Evolutionary conservation across 2,329 filamentous ascomycete species (phyloP).

Genomic region (Phyllosticta paracitricarpa): DNA sequence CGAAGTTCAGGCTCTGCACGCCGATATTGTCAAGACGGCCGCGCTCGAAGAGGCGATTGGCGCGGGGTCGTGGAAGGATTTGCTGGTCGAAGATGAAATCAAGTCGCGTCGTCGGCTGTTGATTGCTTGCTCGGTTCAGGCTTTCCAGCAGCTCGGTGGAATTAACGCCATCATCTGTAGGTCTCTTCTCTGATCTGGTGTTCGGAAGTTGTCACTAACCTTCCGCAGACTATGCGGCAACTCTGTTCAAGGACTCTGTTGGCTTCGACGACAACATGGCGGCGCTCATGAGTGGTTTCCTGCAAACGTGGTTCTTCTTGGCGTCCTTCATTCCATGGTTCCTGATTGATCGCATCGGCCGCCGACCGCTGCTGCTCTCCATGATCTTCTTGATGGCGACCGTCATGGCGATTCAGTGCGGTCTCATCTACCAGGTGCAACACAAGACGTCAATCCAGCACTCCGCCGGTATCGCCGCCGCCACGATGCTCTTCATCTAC

Average conservation of each 20-base stretch:
- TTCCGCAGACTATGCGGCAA: slow-evolving; percentile 32
- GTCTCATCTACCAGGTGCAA: slow-evolving; percentile 32
- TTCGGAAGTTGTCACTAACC: not conserved
- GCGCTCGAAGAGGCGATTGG: slow-evolving; percentile 25
- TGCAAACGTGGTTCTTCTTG: slow-evolving; percentile 39
- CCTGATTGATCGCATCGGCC: slow-evolving; percentile 38
- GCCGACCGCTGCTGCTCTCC: slow-evolving; percentile 34
- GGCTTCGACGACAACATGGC: slow-evolving; percentile 35
- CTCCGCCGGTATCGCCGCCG: slow-evolving; percentile 27
- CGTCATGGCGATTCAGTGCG: slow-evolving; percentile 34
- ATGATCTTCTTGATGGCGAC: slow-evolving; percentile 25
- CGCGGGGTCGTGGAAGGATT: slow-evolving; percentile 22
- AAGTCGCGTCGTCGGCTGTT: slow-evolving; percentile 21
- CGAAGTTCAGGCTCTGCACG: not conserved
- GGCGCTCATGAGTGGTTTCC: slow-evolving; percentile 42
- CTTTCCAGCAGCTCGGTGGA: slow-evolving; percentile 38
- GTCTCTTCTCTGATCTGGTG: not conserved
- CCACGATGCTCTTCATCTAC: slow-evolving; percentile 37
- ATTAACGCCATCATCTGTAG: slow-evolving; percentile 39
- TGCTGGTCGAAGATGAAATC: slow-evolving; percentile 25
- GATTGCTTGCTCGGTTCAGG: slow-evolving; percentile 21
- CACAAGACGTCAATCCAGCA: slow-evolving; percentile 24
- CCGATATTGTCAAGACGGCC: slow-evolving; percentile 23
- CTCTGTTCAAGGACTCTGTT: slow-evolving; percentile 39
- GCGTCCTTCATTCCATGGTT: slow-evolving; percentile 38